Evolutionary conservation across 164 flowering plant species (phyloP).

Genomic region (Chimonanthus praecox): DNA sequence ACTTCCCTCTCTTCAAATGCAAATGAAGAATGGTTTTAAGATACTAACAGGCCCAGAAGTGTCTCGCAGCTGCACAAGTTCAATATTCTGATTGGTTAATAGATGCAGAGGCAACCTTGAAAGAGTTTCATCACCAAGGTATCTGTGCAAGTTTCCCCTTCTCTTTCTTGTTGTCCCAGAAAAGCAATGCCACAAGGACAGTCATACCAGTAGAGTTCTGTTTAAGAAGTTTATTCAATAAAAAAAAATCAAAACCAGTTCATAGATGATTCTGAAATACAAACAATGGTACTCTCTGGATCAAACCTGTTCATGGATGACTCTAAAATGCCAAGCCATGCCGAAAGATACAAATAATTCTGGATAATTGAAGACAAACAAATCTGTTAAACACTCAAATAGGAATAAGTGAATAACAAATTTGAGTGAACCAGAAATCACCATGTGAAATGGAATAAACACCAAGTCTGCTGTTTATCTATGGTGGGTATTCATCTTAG

Average conservation of each 20-base stretch:
- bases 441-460: too few species aligned
- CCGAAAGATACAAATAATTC: neutral
- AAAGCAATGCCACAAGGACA: constrained; percentile 69
- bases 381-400: neutral
- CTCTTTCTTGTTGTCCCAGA: constrained; percentile 96
- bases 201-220: constrained; percentile 77
- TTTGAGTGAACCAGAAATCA: too few species aligned
- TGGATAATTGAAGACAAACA: neutral
- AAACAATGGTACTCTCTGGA: neutral
- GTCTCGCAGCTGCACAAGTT: constrained; percentile 91
- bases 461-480: too few species aligned
- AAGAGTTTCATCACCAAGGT: constrained; percentile 84
- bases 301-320: neutral
- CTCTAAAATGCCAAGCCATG: neutral
- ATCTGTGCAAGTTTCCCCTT: constrained; percentile 93
- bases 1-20: too few species aligned
- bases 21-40: neutral
- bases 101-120: constrained; percentile 94
- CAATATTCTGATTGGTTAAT: constrained; percentile 86
- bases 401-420: too few species aligned
- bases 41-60: constrained; percentile 88
- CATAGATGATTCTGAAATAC: neutral
- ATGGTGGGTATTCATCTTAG: too few species aligned
- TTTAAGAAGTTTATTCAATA: constrained; percentile 47
- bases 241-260: constrained; percentile 3